phyloP scores from a whole-genome alignment of 441 rosid genomes.

The Eutrema salsugineum region DNA sequence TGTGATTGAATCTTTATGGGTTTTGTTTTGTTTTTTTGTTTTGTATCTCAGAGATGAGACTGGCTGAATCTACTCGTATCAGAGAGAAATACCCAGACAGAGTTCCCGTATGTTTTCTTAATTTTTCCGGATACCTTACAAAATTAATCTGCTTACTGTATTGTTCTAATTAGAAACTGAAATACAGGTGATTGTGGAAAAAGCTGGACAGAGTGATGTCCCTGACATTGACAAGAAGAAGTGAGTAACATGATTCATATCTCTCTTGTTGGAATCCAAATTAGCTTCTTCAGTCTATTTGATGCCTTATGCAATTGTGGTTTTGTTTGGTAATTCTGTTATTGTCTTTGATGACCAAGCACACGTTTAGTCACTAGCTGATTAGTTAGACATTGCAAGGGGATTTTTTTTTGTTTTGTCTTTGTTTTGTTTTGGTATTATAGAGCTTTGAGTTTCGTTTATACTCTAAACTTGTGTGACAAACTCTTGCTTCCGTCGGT shows the following conservation, averaged over 20 bases:
- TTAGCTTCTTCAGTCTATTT: neutral
- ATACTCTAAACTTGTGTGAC: neutral
- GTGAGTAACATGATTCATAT: constrained; percentile 35
- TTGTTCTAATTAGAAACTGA: neutral
- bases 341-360: neutral
- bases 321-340: too few species aligned
- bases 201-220: constrained; percentile 88
- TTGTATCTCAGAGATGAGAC: constrained; percentile 75
- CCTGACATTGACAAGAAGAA: constrained; percentile 97
- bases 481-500: neutral
- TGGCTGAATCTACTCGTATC: constrained; percentile 88
- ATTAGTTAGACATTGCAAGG: neutral
- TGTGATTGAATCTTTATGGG: neutral
- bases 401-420: too few species aligned
- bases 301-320: neutral
- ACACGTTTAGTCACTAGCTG: neutral
- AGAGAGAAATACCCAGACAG: constrained; percentile 87
- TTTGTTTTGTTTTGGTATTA: too few species aligned
- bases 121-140: neutral
- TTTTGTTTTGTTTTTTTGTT: neutral
- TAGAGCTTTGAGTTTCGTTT: neutral
- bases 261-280: neutral
- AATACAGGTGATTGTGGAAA: constrained; percentile 86
- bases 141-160: neutral
- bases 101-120: constrained; percentile 60